These are phyloP conservation scores for Hypoxylon fuscum DNA, from an alignment of 495 filamentous ascomycete genomes.

Conservation along the genomic window DNA sequence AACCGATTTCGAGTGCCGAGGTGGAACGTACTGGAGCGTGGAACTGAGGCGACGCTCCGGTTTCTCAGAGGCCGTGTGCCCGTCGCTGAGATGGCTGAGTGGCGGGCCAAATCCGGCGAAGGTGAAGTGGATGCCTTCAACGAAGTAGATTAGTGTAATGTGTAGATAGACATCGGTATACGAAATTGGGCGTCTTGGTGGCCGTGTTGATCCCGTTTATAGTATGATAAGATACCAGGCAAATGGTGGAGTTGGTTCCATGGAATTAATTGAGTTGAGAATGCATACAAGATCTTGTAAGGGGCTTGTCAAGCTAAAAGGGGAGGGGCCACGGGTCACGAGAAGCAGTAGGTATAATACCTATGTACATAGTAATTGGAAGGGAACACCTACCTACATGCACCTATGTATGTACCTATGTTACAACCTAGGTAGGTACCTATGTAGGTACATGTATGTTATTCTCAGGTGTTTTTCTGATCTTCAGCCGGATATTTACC, in stretches of 20 bases:
- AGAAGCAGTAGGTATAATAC: neutral
- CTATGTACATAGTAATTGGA: too few species aligned
- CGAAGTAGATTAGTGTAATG: slow-evolving; percentile 33
- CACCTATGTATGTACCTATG: neutral
- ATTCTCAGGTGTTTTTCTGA: too few species aligned
- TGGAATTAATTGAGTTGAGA: slow-evolving; percentile 25
- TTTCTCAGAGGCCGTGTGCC: slow-evolving; percentile 85
- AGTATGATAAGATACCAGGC: slow-evolving; percentile 29
- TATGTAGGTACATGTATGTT: neutral
- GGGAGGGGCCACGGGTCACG: slow-evolving; percentile 12
- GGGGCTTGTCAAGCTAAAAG: too few species aligned
- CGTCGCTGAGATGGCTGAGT: slow-evolving; percentile 65
- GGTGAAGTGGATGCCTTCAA: slow-evolving; percentile 49
- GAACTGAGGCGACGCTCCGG: slow-evolving; percentile 83
- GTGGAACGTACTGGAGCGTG: slow-evolving; percentile 84
- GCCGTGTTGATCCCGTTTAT: slow-evolving; percentile 12
- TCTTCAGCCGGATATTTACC: too few species aligned
- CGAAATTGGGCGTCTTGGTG: slow-evolving; percentile 27
- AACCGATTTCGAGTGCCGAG: slow-evolving; percentile 89
- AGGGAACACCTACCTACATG: too few species aligned
- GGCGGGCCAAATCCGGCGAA: slow-evolving; percentile 51
- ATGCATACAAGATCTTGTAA: too few species aligned
- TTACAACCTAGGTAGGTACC: neutral
- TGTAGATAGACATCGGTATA: slow-evolving; percentile 11
- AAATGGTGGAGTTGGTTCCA: slow-evolving; percentile 19